Conservation (phyloP, 139 green algal species). For the Asterochloris erici region DNA sequence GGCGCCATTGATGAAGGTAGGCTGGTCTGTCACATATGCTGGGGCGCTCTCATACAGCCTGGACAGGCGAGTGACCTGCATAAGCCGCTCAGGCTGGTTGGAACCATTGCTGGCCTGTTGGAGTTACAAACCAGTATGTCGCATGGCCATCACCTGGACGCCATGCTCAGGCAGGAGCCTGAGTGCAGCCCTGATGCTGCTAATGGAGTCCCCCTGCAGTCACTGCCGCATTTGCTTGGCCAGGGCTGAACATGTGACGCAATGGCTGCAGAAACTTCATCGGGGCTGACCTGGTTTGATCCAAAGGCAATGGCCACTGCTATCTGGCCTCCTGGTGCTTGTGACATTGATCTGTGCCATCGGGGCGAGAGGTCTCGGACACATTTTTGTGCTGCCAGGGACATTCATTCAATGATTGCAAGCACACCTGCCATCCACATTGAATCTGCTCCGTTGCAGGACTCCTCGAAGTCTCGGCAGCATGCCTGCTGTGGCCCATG, state of each 20-base stretch:
- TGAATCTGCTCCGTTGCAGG: too few species aligned
- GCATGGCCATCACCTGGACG: constrained; percentile 1
- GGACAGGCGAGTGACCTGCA: constrained; percentile 62
- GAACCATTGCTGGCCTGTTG: not conserved
- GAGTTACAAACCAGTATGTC: not conserved
- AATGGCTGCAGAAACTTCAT: not conserved
- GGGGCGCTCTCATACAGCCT: constrained; percentile 85
- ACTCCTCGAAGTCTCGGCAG: too few species aligned
- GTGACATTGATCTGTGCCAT: too few species aligned
- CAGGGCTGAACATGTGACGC: not conserved
- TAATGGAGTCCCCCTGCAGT: constrained; percentile 17
- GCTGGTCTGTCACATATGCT: constrained; percentile 82
- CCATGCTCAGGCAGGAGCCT: constrained; percentile 16
- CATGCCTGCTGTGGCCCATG: too few species aligned
- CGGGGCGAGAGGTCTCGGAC: too few species aligned
- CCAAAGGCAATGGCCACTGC: constrained; percentile 22
- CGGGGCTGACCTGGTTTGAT: constrained; percentile 11
- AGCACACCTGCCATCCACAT: too few species aligned
- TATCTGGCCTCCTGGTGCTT: not conserved
- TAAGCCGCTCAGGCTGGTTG: not conserved
- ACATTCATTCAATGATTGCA: too few species aligned
- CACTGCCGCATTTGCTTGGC: not conserved
- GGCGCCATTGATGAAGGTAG: constrained; percentile 84
- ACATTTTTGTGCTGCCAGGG: too few species aligned
- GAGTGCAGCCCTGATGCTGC: constrained; percentile 22